Conservation (phyloP, 208 protist species). For the Novymonas esmeraldas region DNA sequence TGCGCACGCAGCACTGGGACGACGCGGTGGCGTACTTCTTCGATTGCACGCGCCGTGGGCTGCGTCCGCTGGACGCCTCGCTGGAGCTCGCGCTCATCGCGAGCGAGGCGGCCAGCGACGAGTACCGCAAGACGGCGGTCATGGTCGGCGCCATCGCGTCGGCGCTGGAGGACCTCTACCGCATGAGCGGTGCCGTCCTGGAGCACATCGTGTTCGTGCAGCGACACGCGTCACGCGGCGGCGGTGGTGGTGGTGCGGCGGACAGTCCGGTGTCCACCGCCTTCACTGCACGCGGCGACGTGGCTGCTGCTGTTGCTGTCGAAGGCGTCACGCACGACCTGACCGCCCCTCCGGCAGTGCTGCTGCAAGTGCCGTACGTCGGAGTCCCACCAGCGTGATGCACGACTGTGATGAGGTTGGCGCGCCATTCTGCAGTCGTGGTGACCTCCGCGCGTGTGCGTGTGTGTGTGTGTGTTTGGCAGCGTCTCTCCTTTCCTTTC, state of each 20-base stretch:
- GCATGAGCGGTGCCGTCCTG: conserved; percentile 63
- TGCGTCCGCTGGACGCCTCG: conserved; percentile 60
- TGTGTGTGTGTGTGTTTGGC: background rate
- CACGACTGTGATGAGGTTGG: no score
- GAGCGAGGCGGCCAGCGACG: conserved; percentile 58
- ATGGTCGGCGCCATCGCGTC: conserved; percentile 70
- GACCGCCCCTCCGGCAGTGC: no score
- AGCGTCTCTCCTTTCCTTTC: background rate
- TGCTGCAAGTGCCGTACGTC: no score
- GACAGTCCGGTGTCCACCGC: no score
- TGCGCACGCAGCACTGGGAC: conserved; percentile 50
- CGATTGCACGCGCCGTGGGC: conserved; percentile 54
- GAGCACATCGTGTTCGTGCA: conserved; percentile 77
- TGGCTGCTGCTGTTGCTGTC: no score
- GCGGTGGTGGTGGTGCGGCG: background rate
- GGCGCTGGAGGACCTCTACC: conserved; percentile 79
- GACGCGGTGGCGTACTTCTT: conserved; percentile 81
- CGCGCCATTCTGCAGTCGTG: background rate
- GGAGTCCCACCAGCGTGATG: no score
- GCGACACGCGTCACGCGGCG: conserved; percentile 29
- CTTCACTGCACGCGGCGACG: no score
- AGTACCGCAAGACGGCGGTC: conserved; percentile 62
- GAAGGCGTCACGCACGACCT: no score
- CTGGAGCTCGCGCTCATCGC: conserved; percentile 69
- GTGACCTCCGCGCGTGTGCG: background rate